These are phyloP conservation scores for Trypanosoma vivax DNA, from an alignment of 208 protist genomes.

Conservation along the genomic window DNA sequence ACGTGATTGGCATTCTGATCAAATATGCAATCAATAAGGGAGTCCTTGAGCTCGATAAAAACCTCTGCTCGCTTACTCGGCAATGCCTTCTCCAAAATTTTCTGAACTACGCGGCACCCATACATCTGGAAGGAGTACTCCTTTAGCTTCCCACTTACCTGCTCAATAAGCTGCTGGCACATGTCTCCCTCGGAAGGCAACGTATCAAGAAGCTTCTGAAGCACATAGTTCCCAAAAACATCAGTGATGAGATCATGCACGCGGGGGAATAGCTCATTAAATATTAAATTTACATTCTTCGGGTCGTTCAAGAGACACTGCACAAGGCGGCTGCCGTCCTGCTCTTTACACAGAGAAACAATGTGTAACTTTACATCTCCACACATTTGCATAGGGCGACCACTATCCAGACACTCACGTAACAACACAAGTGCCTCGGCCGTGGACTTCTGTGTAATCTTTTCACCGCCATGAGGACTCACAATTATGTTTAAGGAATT, in stretches of 20 bases:
- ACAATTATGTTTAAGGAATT: too few species aligned
- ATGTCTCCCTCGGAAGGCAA: constrained; percentile 32
- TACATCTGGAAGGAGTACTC: constrained; percentile 90
- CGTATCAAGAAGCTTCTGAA: constrained; percentile 97
- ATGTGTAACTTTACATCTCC: constrained; percentile 76
- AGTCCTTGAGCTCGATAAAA: constrained; percentile 86
- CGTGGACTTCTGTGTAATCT: not conserved
- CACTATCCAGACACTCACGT: constrained; percentile 40
- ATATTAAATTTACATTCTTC: constrained; percentile 78
- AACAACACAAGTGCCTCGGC: constrained; percentile 1
- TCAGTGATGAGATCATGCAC: constrained; percentile 88
- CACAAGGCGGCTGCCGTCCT: constrained; percentile 95
- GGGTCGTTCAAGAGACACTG: constrained; percentile 93
- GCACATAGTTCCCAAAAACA: constrained; percentile 98
- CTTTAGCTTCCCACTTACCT: constrained; percentile 82
- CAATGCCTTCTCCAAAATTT: constrained; percentile 81
- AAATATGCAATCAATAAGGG: constrained; percentile 91
- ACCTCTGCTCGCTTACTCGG: constrained; percentile 28
- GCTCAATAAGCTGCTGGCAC: constrained; percentile 34
- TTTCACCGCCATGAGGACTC: too few species aligned
- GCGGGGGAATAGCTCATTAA: constrained; percentile 77
- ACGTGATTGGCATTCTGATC: constrained; percentile 99
- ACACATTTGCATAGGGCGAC: constrained; percentile 38
- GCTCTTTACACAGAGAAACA: constrained; percentile 89
- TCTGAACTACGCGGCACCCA: constrained; percentile 98